These are phyloP conservation scores for Rhizopogon rudus DNA, from an alignment of 768 basidiomycete species.

Conservation along the genomic window DNA sequence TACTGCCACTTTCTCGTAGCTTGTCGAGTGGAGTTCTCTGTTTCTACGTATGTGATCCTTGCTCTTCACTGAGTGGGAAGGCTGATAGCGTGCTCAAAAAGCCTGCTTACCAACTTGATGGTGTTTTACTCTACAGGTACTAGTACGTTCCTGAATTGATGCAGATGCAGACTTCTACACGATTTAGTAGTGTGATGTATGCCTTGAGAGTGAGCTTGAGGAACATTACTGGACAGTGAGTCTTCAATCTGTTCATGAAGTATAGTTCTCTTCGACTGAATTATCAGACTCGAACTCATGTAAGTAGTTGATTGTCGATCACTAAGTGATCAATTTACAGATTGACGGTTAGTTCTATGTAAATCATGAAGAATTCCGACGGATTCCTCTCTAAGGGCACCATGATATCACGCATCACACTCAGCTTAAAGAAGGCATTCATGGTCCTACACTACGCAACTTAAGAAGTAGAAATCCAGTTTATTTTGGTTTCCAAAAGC, in stretches of 20 bases:
- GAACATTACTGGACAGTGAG: constrained; percentile 32
- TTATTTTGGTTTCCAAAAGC: background rate
- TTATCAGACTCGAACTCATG: background rate
- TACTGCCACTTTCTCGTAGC: constrained; percentile 18
- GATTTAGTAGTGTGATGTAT: constrained; percentile 30
- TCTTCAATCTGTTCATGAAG: background rate
- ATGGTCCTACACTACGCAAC: background rate
- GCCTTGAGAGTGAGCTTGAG: constrained; percentile 28
- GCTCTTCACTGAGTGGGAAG: background rate
- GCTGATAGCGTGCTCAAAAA: constrained; percentile 7
- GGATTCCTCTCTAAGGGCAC: constrained; percentile 34
- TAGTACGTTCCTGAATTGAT: constrained; percentile 13
- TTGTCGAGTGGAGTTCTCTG: constrained; percentile 35
- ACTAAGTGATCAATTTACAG: background rate
- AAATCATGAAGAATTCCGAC: background rate
- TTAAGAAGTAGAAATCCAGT: background rate
- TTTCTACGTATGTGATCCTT: constrained; percentile 12
- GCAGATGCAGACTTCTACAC: background rate
- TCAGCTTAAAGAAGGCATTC: constrained; percentile 41
- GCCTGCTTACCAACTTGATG: constrained; percentile 20
- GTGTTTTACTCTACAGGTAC: constrained; percentile 26
- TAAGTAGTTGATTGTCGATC: background rate
- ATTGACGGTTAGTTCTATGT: background rate
- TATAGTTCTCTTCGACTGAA: background rate
- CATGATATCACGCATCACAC: constrained; percentile 68